Percentiles rank a stretch among this genome's conserved stretches.
Conservation (phyloP, 1,284 basidiomycete genomes). For the Leccinum angustisporum region DNA sequence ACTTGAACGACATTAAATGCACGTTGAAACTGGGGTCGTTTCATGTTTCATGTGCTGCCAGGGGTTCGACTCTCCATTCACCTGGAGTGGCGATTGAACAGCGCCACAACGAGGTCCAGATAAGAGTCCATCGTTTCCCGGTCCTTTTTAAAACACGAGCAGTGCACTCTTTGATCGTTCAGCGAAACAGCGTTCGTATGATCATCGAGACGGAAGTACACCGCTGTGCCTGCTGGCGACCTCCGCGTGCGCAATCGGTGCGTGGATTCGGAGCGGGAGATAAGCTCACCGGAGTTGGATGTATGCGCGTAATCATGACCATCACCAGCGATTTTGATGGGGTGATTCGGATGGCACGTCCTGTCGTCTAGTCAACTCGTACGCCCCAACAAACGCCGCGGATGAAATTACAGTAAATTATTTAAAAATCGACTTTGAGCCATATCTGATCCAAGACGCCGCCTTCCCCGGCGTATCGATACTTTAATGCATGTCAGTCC, state of each 20-base stretch:
- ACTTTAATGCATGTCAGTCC: neutral
- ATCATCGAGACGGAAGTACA: neutral
- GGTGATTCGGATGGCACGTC: neutral
- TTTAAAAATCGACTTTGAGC: neutral
- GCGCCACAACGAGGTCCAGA: neutral
- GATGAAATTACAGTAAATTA: neutral
- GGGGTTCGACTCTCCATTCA: neutral
- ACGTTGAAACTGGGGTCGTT: neutral
- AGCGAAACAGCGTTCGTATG: neutral
- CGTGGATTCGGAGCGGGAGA: neutral
- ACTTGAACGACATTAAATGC: neutral
- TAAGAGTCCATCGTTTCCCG: neutral
- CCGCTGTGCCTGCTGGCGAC: neutral
- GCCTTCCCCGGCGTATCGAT: neutral
- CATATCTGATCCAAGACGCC: constrained; percentile 2
- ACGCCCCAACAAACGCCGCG: neutral
- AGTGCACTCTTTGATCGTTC: neutral
- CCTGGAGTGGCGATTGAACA: neutral
- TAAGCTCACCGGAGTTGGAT: neutral
- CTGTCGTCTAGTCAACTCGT: constrained; percentile 3
- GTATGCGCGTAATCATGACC: neutral
- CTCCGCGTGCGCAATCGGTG: neutral
- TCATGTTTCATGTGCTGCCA: neutral
- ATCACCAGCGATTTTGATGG: neutral
- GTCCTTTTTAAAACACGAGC: neutral